Evolutionary conservation across 306 rosid species (phyloP), one percentile per base, ranked within the genome.

Genomic region (Herpetospermum pedunculosum): DNA sequence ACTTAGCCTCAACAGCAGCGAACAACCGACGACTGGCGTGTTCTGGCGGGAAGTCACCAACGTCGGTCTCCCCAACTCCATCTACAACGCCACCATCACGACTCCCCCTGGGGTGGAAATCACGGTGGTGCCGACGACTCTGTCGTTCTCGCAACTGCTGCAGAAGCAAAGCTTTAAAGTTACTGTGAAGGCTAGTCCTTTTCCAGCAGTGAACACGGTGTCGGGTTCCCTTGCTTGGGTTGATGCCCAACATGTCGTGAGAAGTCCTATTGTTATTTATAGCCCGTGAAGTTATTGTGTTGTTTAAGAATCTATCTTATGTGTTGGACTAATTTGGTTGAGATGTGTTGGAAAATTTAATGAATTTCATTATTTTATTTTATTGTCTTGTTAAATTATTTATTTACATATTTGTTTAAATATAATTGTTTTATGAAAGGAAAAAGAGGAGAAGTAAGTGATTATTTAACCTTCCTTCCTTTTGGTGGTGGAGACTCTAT

Each of bases 201-300:
- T 85, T 82, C 19, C 87, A 14, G 34, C 81, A 4, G 53, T 6
- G 79, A 12, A 43, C 46, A 64, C 81, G 83, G 80, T 89, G 18
- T 89, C 97, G 0, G 97, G 89, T 14, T 84, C 85, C 0, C 78
- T 91, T 30, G 72, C 85, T 58, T 94, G 99, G 99, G 76, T 77
- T 72, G 86, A 77, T 74, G 9, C 81, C 4, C 83, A 80, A 11
- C 73, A 85, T 67, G 82, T 78, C 38, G 91, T 88, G 44, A 86
- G 91, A 72, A 94, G 96, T 37, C 92, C 97, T 28, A 73, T 94
- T 57, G 96, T 94, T 35, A 52, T 94, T 48, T 87, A 87, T 29
- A 83, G 82, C 46, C 85, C 85, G 25, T 26, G 37, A 25, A 2
- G 32, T 23, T 54, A 9, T n/a, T 50, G 7, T 49, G 11, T 49